Evolutionary conservation across 495 filamentous ascomycete species (phyloP), one percentile per base, ranked within the genome.

Genomic region (Penicillium riverlandense): DNA sequence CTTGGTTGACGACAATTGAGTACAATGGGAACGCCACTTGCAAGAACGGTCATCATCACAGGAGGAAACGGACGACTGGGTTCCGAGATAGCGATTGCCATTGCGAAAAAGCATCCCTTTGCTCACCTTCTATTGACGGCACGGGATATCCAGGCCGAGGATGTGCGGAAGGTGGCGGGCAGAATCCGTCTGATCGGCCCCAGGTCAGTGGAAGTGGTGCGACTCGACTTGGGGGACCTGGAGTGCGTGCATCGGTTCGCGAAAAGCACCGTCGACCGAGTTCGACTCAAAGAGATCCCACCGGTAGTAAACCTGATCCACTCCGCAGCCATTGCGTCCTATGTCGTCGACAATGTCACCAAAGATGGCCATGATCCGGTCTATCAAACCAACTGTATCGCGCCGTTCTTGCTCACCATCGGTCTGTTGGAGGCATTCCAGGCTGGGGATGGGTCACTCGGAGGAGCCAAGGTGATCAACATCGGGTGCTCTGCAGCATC

Each of bases 321-420:
- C 37, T 66, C 56, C 16, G 64, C 64, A n/a, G 61, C 64, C 36
- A 55, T 54, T 35, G 52, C 61, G 16, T 71, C 67, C 30, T 69
- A 63, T 44, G 57, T 54, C 11, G 43, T 53, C 31, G 65, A 68
- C 33, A 53, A 61, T 11, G 48, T 60, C 14, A 71, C 65, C 31
- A 47, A 54, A 38, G 65, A 67, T 44, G 65, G 65, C 14, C 60
- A 60, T 45, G 65, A 71, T 38, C 58, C 63, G 1, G 65, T 69
- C 9, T 70, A 69, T 44, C 65, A 71, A 44, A 68, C 59, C 15
- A 71, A 69, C 47, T 67, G 65, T 34, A 47, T 71, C 10, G 56
- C 65, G 4, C 63, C 63, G 11, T 65, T 71, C 45, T 51, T 69
- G 41, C 54, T 68, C 44, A 70, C 67, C 15, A 52, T 70, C 38